Conservation (phyloP, 73 alveolate species). For the Effrenium voratum region DNA sequence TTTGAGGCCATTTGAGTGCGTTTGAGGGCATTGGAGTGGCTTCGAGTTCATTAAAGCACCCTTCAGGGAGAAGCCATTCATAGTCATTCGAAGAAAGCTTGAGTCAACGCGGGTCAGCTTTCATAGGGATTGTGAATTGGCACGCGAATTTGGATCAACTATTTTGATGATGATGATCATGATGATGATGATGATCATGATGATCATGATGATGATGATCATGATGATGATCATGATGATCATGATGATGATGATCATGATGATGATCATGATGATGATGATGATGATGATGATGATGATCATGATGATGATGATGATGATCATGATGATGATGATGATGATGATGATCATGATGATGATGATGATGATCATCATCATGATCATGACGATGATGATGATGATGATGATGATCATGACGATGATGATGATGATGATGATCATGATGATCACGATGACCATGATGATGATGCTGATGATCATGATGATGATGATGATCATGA, state of each 20-base stretch:
- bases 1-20: too few species aligned
- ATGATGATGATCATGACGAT: background rate
- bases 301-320: background rate
- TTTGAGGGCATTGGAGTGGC: too few species aligned
- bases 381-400: background rate
- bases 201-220: background rate
- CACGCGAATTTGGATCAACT: too few species aligned
- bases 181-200: background rate
- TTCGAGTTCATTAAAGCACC: too few species aligned
- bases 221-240: background rate
- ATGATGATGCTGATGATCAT: background rate
- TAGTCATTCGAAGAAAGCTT: too few species aligned
- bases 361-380: background rate
- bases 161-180: background rate
- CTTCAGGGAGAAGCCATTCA: too few species aligned
- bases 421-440: background rate
- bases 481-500: background rate
- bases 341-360: background rate
- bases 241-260: background rate
- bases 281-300: too few species aligned
- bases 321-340: background rate
- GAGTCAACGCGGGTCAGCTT: too few species aligned
- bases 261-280: background rate
- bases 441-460: background rate
- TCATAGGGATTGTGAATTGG: too few species aligned